Conservation (phyloP, 2,329 filamentous ascomycete species). For the Ramichloridium luteum region DNA sequence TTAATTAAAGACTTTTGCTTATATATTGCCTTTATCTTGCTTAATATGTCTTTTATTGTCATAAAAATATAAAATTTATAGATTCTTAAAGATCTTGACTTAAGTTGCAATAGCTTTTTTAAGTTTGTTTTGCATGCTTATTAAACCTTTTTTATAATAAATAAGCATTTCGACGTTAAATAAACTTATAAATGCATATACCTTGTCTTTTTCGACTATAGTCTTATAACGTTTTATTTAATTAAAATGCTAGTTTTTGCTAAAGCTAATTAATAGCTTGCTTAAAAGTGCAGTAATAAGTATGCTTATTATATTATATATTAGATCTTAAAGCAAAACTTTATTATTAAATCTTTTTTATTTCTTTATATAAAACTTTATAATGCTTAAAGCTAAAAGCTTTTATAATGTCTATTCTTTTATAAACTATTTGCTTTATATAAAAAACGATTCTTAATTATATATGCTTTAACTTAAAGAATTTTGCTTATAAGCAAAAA, state of each 20-base stretch:
- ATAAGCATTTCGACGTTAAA: conserved; percentile 6
- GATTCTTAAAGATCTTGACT: too few species aligned
- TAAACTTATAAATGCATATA: conserved; percentile 4
- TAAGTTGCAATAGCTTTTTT: too few species aligned
- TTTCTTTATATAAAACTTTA: conserved; percentile 3
- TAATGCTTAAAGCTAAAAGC: neutral
- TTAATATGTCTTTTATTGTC: too few species aligned
- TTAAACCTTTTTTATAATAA: too few species aligned
- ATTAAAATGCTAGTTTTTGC: conserved; percentile 1
- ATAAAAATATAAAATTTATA: too few species aligned
- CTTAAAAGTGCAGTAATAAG: conserved; percentile 1
- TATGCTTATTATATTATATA: conserved; percentile 15
- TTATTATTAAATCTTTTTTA: conserved; percentile 1
- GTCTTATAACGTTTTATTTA: conserved; percentile 1
- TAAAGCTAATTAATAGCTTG: conserved; percentile 1
- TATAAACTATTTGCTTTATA: conserved; percentile 5
- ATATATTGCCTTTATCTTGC: too few species aligned
- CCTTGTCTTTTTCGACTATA: conserved; percentile 1
- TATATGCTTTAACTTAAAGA: neutral
- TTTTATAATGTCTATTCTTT: conserved; percentile 5
- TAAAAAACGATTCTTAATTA: conserved; percentile 4
- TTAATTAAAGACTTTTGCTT: too few species aligned
- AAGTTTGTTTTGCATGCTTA: too few species aligned
- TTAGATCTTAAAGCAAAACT: neutral
- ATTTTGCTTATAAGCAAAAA: conserved; percentile 1